Conservation (phyloP, 306 rosid species). For the Albizia julibrissin region DNA sequence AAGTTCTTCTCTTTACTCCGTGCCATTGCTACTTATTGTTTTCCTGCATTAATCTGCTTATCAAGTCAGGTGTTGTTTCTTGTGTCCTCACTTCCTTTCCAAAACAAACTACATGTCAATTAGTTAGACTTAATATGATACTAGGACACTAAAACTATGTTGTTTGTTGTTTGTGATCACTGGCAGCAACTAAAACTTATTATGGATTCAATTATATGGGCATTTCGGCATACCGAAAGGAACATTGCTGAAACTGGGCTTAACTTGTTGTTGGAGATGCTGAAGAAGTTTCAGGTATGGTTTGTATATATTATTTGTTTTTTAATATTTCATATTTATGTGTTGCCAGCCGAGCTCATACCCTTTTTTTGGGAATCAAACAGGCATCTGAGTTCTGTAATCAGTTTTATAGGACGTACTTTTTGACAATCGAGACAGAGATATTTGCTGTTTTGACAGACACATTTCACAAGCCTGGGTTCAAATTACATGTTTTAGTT, state of each 20-base stretch:
- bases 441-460: slow-evolving; percentile 92
- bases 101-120: not conserved
- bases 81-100: not conserved
- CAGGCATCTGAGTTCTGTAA: slow-evolving; percentile 93
- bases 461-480: slow-evolving; percentile 97
- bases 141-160: slow-evolving; percentile 17
- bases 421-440: slow-evolving; percentile 84
- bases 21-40: slow-evolving; percentile 93
- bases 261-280: slow-evolving; percentile 29
- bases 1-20: slow-evolving; percentile 96
- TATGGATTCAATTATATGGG: slow-evolving; percentile 98
- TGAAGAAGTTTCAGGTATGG: slow-evolving; percentile 30
- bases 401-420: slow-evolving; percentile 85
- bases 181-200: slow-evolving; percentile 96
- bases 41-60: slow-evolving; percentile 82
- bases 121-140: not conserved
- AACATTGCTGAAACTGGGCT: slow-evolving; percentile 72
- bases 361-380: slow-evolving; percentile 1
- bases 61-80: slow-evolving; percentile 77
- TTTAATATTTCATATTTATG: not conserved
- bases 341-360: slow-evolving; percentile 15
- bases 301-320: slow-evolving; percentile 3
- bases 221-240: slow-evolving; percentile 96
- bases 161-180: slow-evolving; percentile 23
- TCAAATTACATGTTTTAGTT: slow-evolving; percentile 96